Conservation (phyloP, 805 yeast genomes). For the Blastobotrys parvus region DNA sequence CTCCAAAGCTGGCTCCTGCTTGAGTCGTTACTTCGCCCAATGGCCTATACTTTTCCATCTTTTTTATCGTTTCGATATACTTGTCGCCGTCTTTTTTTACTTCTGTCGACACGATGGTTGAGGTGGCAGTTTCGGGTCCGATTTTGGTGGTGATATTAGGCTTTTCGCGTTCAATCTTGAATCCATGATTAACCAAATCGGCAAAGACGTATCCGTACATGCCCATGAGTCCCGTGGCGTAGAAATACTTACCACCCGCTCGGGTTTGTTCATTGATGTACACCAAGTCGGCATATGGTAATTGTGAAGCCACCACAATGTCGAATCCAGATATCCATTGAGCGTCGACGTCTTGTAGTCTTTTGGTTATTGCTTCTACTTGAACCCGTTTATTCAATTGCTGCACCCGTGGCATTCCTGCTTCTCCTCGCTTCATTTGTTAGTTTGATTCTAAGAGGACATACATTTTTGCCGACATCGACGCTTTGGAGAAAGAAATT, state of each 20-base stretch:
- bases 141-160: conserved; percentile 31
- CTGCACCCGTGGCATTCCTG: conserved; percentile 47
- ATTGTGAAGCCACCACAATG: conserved; percentile 68
- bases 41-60: conserved; percentile 33
- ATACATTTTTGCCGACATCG: conserved; percentile 48
- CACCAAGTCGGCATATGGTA: conserved; percentile 24
- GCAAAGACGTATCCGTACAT: conserved; percentile 73
- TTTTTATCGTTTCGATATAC: conserved; percentile 30
- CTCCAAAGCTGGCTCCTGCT: conserved; percentile 10
- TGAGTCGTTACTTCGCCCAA: conserved; percentile 25
- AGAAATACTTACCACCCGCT: conserved; percentile 50
- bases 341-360: conserved; percentile 21
- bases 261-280: conserved; percentile 52
- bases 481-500: conserved; percentile 62
- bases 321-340: conserved; percentile 49
- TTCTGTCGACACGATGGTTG: conserved; percentile 35
- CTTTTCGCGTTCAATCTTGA: conserved; percentile 17
- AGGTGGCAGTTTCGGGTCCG: conserved; percentile 40
- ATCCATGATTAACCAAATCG: conserved; percentile 61
- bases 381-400: conserved; percentile 77
- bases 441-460: too few relatives aligned
- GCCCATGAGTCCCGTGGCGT: conserved; percentile 64
- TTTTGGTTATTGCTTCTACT: conserved; percentile 32
- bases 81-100: conserved; percentile 22
- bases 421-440: conserved; percentile 49